Conservation (phyloP, 305 asterid genomes). For the Solanum hybrid region DNA sequence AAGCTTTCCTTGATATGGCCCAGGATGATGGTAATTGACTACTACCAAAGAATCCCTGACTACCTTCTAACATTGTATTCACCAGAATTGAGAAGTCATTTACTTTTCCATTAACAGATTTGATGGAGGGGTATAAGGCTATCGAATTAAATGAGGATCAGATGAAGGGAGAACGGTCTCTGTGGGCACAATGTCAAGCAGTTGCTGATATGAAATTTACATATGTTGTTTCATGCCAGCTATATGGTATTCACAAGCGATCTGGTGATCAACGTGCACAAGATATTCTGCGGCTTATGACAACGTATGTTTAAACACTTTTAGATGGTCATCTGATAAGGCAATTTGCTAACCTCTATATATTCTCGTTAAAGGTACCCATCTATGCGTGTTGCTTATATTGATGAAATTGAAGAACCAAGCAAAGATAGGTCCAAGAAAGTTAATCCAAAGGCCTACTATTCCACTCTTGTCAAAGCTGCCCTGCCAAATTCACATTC, state of each 20-base stretch:
- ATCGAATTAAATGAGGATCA: conserved; percentile 91
- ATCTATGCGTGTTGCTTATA: conserved; percentile 95
- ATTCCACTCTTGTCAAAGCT: conserved; percentile 92
- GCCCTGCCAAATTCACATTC: conserved; percentile 83
- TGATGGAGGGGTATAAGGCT: conserved; percentile 96
- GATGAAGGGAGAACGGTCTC: conserved; percentile 88
- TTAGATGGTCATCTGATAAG: neutral
- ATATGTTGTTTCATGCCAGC: conserved; percentile 91
- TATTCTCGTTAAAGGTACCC: conserved; percentile 53
- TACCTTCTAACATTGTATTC: neutral
- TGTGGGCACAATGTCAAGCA: conserved; percentile 96
- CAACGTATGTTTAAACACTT: conserved; percentile 42
- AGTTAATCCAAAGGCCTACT: conserved; percentile 79
- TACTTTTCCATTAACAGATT: conserved; percentile 31
- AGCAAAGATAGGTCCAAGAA: conserved; percentile 72
- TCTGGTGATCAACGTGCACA: conserved; percentile 89
- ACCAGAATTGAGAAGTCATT: neutral
- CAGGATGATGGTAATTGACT: conserved; percentile 73
- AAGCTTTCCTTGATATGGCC: conserved; percentile 99
- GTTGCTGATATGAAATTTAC: conserved; percentile 99
- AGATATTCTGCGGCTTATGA: conserved; percentile 87
- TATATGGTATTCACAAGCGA: conserved; percentile 89
- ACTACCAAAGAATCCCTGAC: neutral
- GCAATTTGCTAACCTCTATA: conserved; percentile 17
- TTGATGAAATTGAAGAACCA: conserved; percentile 97